phyloP scores from a whole-genome alignment of 2,329 filamentous ascomycete genomes.

The Hymenoscyphus occultus region DNA sequence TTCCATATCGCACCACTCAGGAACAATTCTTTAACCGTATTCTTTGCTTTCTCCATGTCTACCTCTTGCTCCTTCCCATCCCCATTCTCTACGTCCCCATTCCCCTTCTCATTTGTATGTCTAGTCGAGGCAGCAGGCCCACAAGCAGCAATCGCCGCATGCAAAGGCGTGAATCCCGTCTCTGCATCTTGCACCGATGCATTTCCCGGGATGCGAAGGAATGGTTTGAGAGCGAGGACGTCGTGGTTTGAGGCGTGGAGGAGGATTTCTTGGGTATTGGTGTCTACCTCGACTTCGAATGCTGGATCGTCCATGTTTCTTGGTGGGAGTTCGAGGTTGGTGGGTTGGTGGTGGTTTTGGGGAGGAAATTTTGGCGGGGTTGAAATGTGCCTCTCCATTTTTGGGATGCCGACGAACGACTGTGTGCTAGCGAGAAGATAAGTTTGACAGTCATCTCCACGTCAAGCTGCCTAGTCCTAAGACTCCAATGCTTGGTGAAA shows the following conservation, averaged over 20 bases:
- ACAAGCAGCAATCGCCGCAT: slow-evolving; percentile 82
- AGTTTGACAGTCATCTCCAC: background rate
- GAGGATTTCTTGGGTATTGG: slow-evolving; percentile 55
- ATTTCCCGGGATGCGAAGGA: slow-evolving; percentile 42
- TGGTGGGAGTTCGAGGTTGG: background rate
- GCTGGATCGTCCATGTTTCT: slow-evolving; percentile 32
- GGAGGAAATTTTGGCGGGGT: slow-evolving; percentile 1
- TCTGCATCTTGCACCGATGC: slow-evolving; percentile 79
- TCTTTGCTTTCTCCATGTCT: slow-evolving; percentile 57
- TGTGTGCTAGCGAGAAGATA: background rate
- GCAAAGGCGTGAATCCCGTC: slow-evolving; percentile 83
- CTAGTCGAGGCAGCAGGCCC: slow-evolving; percentile 36
- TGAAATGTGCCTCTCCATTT: background rate
- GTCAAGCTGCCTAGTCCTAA: too few species aligned
- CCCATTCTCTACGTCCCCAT: background rate
- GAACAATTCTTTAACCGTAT: slow-evolving; percentile 72
- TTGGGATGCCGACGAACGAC: background rate
- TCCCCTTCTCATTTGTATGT: background rate
- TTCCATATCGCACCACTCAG: slow-evolving; percentile 96
- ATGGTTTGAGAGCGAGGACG: slow-evolving; percentile 32
- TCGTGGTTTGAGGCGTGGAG: slow-evolving; percentile 63
- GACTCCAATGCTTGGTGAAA: too few species aligned
- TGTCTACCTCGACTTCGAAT: slow-evolving; percentile 26
- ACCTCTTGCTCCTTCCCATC: slow-evolving; percentile 28
- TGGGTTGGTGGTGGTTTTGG: background rate